phyloP scores from a whole-genome alignment of 768 basidiomycete species.

The Mycena polygramma region DNA sequence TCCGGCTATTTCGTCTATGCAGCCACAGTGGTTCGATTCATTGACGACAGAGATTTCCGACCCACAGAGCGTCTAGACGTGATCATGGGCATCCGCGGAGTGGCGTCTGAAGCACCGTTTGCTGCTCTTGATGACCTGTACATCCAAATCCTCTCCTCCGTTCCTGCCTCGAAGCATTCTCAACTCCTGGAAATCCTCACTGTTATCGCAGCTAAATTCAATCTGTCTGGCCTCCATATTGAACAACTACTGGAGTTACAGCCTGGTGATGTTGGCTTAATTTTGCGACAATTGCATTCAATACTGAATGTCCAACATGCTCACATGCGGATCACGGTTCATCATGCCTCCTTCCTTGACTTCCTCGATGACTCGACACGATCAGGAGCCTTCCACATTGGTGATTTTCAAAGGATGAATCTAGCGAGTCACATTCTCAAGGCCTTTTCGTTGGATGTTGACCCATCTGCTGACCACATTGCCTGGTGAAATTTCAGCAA shows the following conservation, averaged over 20 bases:
- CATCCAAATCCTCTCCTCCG: background rate
- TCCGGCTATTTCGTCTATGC: background rate
- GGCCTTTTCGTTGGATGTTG: background rate
- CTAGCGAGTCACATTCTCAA: background rate
- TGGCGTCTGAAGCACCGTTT: background rate
- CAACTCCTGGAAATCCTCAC: background rate
- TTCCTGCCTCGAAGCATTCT: background rate
- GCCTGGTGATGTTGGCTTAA: background rate
- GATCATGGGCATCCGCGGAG: background rate
- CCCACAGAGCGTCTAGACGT: background rate
- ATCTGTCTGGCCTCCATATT: background rate
- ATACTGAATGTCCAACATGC: background rate
- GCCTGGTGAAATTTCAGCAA: background rate
- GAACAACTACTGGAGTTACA: background rate
- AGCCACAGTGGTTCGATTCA: background rate
- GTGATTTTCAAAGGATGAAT: background rate
- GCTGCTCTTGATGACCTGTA: background rate
- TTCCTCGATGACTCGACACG: background rate
- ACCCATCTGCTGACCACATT: background rate
- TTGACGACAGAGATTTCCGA: background rate
- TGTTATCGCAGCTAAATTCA: background rate
- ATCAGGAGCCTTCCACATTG: background rate
- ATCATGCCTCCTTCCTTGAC: constrained; percentile 1
- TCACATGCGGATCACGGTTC: too few species aligned
- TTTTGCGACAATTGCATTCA: background rate